These are phyloP conservation scores for Bombardia bombarda DNA, from an alignment of 495 filamentous ascomycete genomes.

Conservation along the genomic window DNA sequence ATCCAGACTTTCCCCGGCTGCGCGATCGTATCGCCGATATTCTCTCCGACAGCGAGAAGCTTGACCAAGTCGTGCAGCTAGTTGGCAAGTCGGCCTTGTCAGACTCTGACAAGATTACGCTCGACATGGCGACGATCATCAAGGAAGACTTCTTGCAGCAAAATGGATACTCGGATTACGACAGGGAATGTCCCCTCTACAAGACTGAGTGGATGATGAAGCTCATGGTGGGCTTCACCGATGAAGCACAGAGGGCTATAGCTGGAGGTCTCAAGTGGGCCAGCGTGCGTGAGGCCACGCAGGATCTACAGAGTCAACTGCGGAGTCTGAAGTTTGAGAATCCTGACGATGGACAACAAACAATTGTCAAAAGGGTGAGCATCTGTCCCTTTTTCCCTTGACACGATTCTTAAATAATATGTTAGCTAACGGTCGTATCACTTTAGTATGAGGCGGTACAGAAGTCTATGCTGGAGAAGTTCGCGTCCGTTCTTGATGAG, in stretches of 20 bases:
- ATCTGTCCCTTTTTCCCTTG: conserved; percentile 9
- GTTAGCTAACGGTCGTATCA: conserved; percentile 3
- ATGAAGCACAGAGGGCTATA: conserved; percentile 93
- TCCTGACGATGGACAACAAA: conserved; percentile 66
- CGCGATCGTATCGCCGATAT: conserved; percentile 90
- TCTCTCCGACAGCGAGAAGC: conserved; percentile 86
- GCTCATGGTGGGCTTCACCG: conserved; percentile 94
- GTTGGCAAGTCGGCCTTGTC: conserved; percentile 96
- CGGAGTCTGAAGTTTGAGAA: conserved; percentile 95
- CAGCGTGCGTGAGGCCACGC: conserved; percentile 85
- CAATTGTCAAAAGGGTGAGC: conserved; percentile 70
- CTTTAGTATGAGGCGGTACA: conserved; percentile 79
- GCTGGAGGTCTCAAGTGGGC: conserved; percentile 81
- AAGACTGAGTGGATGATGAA: conserved; percentile 99
- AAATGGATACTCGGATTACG: conserved; percentile 98
- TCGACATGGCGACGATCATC: conserved; percentile 83
- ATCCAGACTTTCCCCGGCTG: conserved; percentile 87
- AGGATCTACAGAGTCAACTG: conserved; percentile 73
- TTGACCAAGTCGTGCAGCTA: conserved; percentile 97
- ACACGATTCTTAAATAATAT: neutral
- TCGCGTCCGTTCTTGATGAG: conserved; percentile 89
- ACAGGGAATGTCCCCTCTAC: conserved; percentile 98
- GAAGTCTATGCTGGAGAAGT: conserved; percentile 90
- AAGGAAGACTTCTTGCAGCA: conserved; percentile 99
- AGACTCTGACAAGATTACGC: conserved; percentile 95